Evolutionary conservation across 2,329 filamentous ascomycete species (phyloP).

Genomic region (Westerdykella sp.): DNA sequence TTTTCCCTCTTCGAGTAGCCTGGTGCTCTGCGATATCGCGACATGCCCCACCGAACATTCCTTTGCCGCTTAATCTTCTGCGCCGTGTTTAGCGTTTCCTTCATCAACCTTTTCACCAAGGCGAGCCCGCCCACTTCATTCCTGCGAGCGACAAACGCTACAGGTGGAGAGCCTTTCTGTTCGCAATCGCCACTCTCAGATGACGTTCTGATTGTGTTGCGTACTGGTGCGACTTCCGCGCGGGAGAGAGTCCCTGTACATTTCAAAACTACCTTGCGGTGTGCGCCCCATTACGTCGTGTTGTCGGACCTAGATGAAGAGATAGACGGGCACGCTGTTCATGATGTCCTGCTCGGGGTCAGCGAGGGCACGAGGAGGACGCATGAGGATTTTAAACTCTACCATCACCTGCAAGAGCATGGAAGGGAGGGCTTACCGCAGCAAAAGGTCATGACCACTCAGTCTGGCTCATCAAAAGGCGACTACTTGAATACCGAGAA

Average conservation of each 20-base stretch:
- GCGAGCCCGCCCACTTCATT: constrained; percentile 25
- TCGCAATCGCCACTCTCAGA: constrained; percentile 36
- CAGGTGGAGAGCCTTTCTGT: constrained; percentile 12
- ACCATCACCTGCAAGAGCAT: constrained; percentile 43
- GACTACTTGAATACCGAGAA: constrained; percentile 33
- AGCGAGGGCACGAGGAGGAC: constrained; percentile 31
- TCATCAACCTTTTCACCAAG: constrained; percentile 31
- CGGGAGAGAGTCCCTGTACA: constrained; percentile 53
- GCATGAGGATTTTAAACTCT: constrained; percentile 49
- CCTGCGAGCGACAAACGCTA: constrained; percentile 8
- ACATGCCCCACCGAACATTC: constrained; percentile 29
- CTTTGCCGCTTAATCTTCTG: constrained; percentile 30
- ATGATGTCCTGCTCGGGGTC: constrained; percentile 43
- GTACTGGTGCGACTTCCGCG: constrained; percentile 56
- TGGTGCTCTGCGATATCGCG: constrained; percentile 13
- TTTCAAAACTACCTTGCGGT: constrained; percentile 51
- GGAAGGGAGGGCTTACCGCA: constrained; percentile 40
- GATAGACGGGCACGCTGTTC: constrained; percentile 46
- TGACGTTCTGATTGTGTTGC: constrained; percentile 53
- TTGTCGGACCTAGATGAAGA: constrained; percentile 55
- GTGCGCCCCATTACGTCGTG: constrained; percentile 51
- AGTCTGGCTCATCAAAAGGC: constrained; percentile 30
- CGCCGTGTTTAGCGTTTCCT: constrained; percentile 28
- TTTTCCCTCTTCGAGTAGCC: constrained; percentile 8
- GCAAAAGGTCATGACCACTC: constrained; percentile 23